phyloP scores from a whole-genome alignment of 345 rosid genomes.

The Bruguiera parviflora region DNA sequence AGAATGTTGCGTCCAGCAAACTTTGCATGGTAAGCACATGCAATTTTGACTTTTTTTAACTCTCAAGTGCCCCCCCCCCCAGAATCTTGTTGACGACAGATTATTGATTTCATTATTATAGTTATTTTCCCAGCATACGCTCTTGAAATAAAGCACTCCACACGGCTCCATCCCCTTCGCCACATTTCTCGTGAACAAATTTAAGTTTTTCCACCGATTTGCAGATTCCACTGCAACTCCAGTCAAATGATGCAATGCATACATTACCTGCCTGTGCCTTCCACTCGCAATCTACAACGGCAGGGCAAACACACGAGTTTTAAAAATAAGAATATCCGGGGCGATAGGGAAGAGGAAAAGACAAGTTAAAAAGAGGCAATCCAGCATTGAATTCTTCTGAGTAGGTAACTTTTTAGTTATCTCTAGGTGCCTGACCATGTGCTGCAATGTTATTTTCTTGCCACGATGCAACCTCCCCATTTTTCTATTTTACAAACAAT shows the following conservation, averaged over 20 bases:
- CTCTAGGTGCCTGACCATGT: too few relatives aligned
- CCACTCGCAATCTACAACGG: constrained; percentile 81
- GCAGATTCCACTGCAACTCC: constrained; percentile 99
- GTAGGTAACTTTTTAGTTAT: not conserved
- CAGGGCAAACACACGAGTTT: not conserved
- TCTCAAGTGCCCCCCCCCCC: not conserved
- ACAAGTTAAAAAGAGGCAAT: not conserved
- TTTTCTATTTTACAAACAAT: too few relatives aligned
- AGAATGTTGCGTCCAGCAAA: not conserved
- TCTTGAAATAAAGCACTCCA: constrained; percentile 55
- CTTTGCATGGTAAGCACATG: not conserved
- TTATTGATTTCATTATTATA: not conserved
- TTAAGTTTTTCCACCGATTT: constrained; percentile 88
- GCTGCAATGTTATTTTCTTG: too few relatives aligned
- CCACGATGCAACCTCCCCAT: not conserved
- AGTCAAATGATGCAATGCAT: constrained; percentile 89
- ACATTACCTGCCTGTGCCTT: constrained; percentile 89
- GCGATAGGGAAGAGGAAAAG: not conserved
- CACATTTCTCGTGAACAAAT: constrained; percentile 73
- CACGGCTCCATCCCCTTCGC: constrained; percentile 86
- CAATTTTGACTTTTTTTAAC: not conserved
- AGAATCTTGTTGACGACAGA: not conserved
- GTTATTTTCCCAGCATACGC: not conserved
- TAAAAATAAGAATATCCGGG: not conserved
- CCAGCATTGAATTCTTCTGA: not conserved